Evolutionary conservation across 2,329 filamentous ascomycete species (phyloP), one percentile per base, ranked within the genome.

Genomic region (Bipolaris bicolor): DNA sequence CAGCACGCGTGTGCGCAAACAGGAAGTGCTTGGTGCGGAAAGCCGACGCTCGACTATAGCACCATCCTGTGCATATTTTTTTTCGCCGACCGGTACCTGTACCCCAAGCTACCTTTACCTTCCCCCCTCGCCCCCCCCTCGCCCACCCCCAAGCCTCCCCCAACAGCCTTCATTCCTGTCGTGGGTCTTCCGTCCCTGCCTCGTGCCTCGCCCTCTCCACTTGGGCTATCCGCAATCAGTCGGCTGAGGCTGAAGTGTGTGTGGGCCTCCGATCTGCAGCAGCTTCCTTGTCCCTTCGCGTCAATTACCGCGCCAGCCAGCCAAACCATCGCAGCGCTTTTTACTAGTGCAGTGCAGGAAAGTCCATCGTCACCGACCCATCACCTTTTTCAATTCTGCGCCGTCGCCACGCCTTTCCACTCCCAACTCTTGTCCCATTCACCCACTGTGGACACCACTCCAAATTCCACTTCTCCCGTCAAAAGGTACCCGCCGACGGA

Each of bases 211-310:
- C 62, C 52, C 58, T 64, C 71, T 73, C 71, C 71, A 71, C 69
- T 72, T 73, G 70, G 68, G 56, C 65, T 62, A 62, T 70, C 69
- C 68, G 67, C 67, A 68, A 63, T 60, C 61, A 61, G 63, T 71
- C 72, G 70, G 66, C 64, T 72, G 72, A 75, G 71, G 70, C 72
- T 74, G 69, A 74, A 73, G 48, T 63, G 48, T 63, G 61, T 60
- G 68, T 73, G 71, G 71, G 69, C 67, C 71, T 44, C 67, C 61
- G 70, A 73, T 73, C 72, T 72, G 68, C 72, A 72, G 47, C 58
- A 67, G 43, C 63, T 67, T 68, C 72, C 72, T 74, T 65, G 69
- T 71, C 65, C 67, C 64, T 67, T 69, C 67, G 63, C 66, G 64
- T 66, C 61, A 67, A 67, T 64, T 70, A 65, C 67, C 68, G 67